phyloP scores from a whole-genome alignment of 371 early-diverging fungal genomes.

The Saksenaea oblongispora region DNA sequence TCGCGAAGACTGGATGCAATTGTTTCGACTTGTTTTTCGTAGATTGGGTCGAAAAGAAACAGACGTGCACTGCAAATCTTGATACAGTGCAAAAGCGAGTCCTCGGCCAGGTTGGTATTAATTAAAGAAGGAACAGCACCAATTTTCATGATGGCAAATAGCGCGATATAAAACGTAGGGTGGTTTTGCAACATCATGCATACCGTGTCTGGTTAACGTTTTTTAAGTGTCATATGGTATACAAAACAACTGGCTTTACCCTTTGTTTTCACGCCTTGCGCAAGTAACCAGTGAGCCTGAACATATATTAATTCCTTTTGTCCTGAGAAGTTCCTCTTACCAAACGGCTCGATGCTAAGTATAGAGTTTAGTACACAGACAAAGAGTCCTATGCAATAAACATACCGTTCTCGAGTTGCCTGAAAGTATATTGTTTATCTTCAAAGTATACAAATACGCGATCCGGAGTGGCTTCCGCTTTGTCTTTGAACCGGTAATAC shows the following conservation, averaged over 20 bases:
- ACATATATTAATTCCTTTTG: neutral
- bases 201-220: slow-evolving; percentile 25
- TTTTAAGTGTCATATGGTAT: neutral
- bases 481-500: slow-evolving; percentile 31
- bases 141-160: slow-evolving; percentile 34
- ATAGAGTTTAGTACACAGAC: neutral
- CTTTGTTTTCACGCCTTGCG: slow-evolving; percentile 19
- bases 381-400: neutral
- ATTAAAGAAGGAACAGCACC: slow-evolving; percentile 35
- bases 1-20: slow-evolving; percentile 8
- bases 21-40: slow-evolving; percentile 23
- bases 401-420: slow-evolving; percentile 30
- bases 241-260: slow-evolving; percentile 8
- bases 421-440: slow-evolving; percentile 30
- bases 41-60: slow-evolving; percentile 35
- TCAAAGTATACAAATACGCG: slow-evolving; percentile 28
- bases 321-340: slow-evolving; percentile 7
- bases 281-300: slow-evolving; percentile 31
- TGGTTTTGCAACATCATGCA: slow-evolving; percentile 42
- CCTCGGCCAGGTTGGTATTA: slow-evolving; percentile 33
- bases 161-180: slow-evolving; percentile 29
- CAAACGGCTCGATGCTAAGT: slow-evolving; percentile 16
- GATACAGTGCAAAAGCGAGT: slow-evolving; percentile 34
- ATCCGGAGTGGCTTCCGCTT: slow-evolving; percentile 23
- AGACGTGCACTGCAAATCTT: slow-evolving; percentile 24